Base-by-base conservation (phyloP, 176 grass and related monocot species). In the Triticum urartu region DNA sequence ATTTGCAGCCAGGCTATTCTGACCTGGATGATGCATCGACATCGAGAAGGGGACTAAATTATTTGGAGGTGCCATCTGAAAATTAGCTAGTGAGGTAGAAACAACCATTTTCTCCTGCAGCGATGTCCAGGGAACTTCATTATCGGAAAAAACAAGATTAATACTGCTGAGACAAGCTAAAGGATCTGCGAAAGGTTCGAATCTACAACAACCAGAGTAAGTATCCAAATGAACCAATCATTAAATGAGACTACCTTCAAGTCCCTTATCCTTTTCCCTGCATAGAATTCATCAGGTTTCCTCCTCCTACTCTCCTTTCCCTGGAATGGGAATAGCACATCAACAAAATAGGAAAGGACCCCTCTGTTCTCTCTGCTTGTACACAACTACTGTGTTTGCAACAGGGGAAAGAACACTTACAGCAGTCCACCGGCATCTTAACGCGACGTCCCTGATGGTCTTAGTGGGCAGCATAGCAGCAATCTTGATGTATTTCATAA, bases 401-500 rank as follows among this genome's bases (percentile, higher is more conserved):
- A 75, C 15, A 62, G 38, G 38, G 56, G 3, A 34, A 64, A 25
- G 58, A 43, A 17, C 65, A 78, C 88, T 84, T 86, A 94, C 92
- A 67, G 39, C 66, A 69, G 72, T 81, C 88, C 90, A 97, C 20
- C 60, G 85, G 83, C 91, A 97, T 86, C 91, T 93, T 81, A 97
- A 76, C 7, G 95, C 95, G 26, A 97, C 91, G 68, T 97, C 95
- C 75, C 95, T 92, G 77, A 97, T 87, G 11, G 92, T 94, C 81
- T 85, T 97, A 26, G 87, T 81, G 62, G 89, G 92, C 89, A 97
- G 85, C 87, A 91, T 94, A 47, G 92, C 90, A 47, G 95, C 92
- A 75, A 94, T 91, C 75, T 97, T 97, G 87, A 94, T 90, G 86
- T 94, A 94, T 83, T 94, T 97, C 82, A 88, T 93, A 67, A 97